phyloP scores from a whole-genome alignment of 1,284 basidiomycete genomes.

The Rhodotorula sp. region DNA sequence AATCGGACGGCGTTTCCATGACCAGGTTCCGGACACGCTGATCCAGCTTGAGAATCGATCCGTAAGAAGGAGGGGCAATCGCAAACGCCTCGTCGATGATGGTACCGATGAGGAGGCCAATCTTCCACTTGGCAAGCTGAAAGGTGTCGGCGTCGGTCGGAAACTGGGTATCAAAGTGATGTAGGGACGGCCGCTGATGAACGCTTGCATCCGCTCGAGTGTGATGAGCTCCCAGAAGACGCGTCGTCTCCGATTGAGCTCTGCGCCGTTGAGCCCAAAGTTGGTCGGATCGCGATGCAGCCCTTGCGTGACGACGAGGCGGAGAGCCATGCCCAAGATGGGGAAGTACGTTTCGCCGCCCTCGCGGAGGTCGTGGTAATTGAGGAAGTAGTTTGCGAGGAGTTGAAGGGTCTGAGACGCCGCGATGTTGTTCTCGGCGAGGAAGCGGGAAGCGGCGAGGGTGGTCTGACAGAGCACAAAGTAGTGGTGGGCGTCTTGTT shows the following conservation, averaged over 20 bases:
- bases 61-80: constrained; percentile 52
- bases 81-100: constrained; percentile 48
- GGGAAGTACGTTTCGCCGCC: constrained; percentile 45
- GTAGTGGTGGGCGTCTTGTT: constrained; percentile 30
- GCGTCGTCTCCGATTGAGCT: constrained; percentile 38
- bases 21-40: constrained; percentile 47
- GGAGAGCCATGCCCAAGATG: constrained; percentile 39
- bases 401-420: constrained; percentile 45
- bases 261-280: constrained; percentile 40
- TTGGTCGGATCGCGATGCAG: constrained; percentile 42
- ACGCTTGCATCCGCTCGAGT: constrained; percentile 15
- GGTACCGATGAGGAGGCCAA: constrained; percentile 25
- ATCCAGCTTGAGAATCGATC: constrained; percentile 52
- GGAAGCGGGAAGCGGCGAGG: constrained; percentile 38
- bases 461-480: constrained; percentile 35
- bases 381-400: constrained; percentile 43
- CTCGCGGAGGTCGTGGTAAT: constrained; percentile 41
- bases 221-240: constrained; percentile 37
- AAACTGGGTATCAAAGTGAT: constrained; percentile 42
- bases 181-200: constrained; percentile 39
- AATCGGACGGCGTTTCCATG: constrained; percentile 10
- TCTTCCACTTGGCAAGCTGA: constrained; percentile 29
- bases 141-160: constrained; percentile 21
- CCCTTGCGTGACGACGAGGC: constrained; percentile 11
- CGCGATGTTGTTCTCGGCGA: constrained; percentile 40